phyloP scores from a whole-genome alignment of 2,329 filamentous ascomycete genomes.

The Polytolypa hystricis region DNA sequence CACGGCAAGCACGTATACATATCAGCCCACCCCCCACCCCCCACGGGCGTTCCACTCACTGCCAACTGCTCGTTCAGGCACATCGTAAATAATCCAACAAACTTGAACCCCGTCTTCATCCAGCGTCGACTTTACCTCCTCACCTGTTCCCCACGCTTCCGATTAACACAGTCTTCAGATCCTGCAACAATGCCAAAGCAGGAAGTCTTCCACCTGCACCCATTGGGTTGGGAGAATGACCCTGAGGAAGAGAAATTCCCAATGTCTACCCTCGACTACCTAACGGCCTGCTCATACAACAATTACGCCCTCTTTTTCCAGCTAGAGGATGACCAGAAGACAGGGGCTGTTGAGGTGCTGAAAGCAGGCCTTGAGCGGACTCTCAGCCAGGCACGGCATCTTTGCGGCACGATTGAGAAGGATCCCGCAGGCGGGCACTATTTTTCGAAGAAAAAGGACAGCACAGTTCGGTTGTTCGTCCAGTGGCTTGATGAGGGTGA shows the following conservation, averaged over 20 bases:
- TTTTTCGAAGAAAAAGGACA: constrained; percentile 26
- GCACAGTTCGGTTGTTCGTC: constrained; percentile 25
- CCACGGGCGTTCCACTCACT: no score
- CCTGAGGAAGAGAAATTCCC: constrained; percentile 28
- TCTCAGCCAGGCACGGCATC: constrained; percentile 28
- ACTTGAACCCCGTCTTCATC: no score
- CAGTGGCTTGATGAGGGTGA: constrained; percentile 27
- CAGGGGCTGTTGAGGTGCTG: constrained; percentile 16
- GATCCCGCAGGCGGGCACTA: constrained; percentile 26
- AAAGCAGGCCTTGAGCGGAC: constrained; percentile 28
- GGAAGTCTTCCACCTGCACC: constrained; percentile 21
- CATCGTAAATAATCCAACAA: no score
- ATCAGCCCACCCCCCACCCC: no score
- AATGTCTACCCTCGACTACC: constrained; percentile 27
- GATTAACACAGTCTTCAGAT: no score
- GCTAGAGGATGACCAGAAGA: constrained; percentile 22
- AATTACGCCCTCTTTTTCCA: constrained; percentile 33
- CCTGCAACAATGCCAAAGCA: constrained; percentile 24
- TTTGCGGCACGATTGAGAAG: constrained; percentile 32
- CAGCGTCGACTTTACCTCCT: no score
- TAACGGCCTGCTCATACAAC: constrained; percentile 22
- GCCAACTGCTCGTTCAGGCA: no score
- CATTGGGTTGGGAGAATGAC: constrained; percentile 28
- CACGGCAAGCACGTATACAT: no score
- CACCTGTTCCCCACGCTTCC: background rate